Conservation (phyloP, 2,329 filamentous ascomycete species). For the Aspergillus phoenicis region DNA sequence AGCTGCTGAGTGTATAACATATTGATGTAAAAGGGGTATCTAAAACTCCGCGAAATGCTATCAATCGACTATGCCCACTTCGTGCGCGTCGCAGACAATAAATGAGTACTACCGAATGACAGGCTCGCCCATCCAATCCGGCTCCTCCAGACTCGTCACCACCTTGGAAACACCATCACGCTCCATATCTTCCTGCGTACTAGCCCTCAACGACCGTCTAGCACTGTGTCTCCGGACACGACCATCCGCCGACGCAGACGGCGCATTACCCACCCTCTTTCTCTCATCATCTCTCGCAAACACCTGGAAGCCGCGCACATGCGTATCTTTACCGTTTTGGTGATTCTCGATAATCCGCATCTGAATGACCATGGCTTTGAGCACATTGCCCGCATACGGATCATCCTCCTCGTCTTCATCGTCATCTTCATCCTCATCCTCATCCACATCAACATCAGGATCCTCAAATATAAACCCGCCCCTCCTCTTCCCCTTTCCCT, state of each 20-base stretch:
- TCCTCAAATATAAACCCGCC: conserved; percentile 15
- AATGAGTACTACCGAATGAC: conserved; percentile 44
- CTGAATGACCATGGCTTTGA: conserved; percentile 87
- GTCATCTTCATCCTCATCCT: conserved; percentile 26
- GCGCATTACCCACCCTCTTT: conserved; percentile 32
- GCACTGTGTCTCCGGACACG: conserved; percentile 32
- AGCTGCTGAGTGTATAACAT: background rate
- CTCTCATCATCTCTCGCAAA: conserved; percentile 59
- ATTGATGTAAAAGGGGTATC: conserved; percentile 13
- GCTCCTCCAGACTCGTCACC: conserved; percentile 42
- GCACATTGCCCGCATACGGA: conserved; percentile 66
- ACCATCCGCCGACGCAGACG: conserved; percentile 38
- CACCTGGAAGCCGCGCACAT: conserved; percentile 88
- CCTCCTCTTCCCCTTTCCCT: conserved; percentile 22
- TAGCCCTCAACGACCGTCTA: conserved; percentile 33
- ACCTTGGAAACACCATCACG: conserved; percentile 30
- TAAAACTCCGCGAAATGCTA: conserved; percentile 7
- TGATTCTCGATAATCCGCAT: conserved; percentile 93
- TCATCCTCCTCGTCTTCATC: conserved; percentile 31
- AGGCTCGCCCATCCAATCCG: conserved; percentile 54
- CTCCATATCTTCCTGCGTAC: conserved; percentile 26
- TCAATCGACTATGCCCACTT: background rate
- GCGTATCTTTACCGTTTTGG: conserved; percentile 99
- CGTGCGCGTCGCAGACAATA: background rate
- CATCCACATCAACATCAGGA: background rate